These are phyloP conservation scores for Trichoderma breve DNA, from an alignment of 2,329 filamentous ascomycete species.

Conservation along the genomic window DNA sequence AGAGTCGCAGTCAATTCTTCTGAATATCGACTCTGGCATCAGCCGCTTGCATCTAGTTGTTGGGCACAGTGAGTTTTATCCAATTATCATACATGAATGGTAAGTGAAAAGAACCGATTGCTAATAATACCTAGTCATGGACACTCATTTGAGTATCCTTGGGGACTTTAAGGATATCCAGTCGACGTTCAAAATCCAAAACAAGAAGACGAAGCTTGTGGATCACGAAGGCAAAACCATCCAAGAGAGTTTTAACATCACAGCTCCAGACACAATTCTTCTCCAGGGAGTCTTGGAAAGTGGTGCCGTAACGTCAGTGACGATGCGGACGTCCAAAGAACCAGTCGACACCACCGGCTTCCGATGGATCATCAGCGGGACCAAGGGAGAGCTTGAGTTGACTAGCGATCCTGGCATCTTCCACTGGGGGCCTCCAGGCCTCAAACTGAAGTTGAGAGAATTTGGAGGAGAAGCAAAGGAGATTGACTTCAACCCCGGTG, in stretches of 20 bases:
- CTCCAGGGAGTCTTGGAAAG: conserved; percentile 7
- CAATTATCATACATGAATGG: neutral
- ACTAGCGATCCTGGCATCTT: conserved; percentile 3
- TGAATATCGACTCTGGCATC: conserved; percentile 3
- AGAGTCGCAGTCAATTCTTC: neutral
- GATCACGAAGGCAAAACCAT: neutral
- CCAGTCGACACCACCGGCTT: conserved; percentile 5
- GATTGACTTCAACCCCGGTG: neutral
- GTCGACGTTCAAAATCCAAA: conserved; percentile 1
- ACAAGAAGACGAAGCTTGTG: neutral
- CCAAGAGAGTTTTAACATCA: neutral
- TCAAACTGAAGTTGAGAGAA: conserved; percentile 3
- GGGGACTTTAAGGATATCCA: neutral
- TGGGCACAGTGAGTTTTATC: neutral
- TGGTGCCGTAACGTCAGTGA: neutral
- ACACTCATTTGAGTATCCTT: conserved; percentile 1
- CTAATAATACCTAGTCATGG: neutral
- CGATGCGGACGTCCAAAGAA: neutral
- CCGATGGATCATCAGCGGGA: conserved; percentile 2
- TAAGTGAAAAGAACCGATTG: neutral
- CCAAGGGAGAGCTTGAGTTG: neutral
- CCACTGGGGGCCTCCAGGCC: conserved; percentile 1
- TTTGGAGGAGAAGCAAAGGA: conserved; percentile 2
- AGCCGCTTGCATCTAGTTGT: conserved; percentile 2
- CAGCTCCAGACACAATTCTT: conserved; percentile 1